Conservation (phyloP, 225 moss, liverwort and hornwort genomes). For the Takakia lepidozioides region DNA sequence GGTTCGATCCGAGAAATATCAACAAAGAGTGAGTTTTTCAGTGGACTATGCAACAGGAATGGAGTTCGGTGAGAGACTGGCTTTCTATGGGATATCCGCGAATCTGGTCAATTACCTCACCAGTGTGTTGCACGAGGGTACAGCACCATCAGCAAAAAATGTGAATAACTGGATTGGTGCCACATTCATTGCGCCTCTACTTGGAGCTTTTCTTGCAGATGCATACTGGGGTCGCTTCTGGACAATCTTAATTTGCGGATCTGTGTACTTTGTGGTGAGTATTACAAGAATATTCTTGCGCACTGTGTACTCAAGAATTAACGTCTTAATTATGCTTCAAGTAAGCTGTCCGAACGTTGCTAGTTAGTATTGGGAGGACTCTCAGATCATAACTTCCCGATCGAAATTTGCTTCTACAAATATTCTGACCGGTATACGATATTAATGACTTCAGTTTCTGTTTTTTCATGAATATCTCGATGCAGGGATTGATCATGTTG, state of each 20-base stretch:
- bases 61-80: slow-evolving; percentile 52
- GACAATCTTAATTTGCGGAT: slow-evolving; percentile 44
- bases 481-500: slow-evolving; percentile 28
- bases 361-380: no score
- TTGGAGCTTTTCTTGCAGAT: slow-evolving; percentile 53
- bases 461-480: slow-evolving; percentile 19
- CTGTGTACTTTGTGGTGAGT: slow-evolving; percentile 34
- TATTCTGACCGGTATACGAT: no score
- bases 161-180: slow-evolving; percentile 60
- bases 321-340: no score
- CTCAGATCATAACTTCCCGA: no score
- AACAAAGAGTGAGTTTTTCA: no score
- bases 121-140: slow-evolving; percentile 29
- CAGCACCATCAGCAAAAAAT: slow-evolving; percentile 36
- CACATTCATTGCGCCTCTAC: slow-evolving; percentile 27
- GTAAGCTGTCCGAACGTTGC: no score
- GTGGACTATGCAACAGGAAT: slow-evolving; percentile 44
- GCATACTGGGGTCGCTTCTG: slow-evolving; percentile 51
- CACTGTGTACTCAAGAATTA: no score
- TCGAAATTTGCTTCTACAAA: no score
- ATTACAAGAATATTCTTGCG: no score
- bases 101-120: slow-evolving; percentile 55
- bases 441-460: no score
- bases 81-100: slow-evolving; percentile 45
- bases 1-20: no score